phyloP scores from a whole-genome alignment of 1,139 yeast genomes.

The Yamadazyma dushanensis region DNA sequence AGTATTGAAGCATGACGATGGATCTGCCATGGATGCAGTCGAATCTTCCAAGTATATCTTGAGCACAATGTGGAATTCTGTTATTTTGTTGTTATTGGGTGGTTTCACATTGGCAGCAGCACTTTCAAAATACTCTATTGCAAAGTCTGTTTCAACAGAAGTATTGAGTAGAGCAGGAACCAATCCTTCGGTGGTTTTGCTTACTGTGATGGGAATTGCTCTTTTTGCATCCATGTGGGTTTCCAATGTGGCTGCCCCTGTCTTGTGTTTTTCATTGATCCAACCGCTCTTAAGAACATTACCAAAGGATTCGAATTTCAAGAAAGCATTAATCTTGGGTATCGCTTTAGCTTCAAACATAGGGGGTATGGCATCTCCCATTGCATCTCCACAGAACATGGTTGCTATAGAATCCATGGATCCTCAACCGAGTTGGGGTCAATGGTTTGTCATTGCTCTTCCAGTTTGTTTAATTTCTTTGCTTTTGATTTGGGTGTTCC shows the following conservation, averaged over 20 bases:
- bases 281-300: conserved; percentile 70
- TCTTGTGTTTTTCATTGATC: conserved; percentile 82
- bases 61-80: conserved; percentile 92
- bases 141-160: conserved; percentile 78
- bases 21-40: conserved; percentile 56
- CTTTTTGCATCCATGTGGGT: conserved; percentile 92
- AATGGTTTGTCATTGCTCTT: conserved; percentile 68
- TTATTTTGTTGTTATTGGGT: conserved; percentile 82
- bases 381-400: conserved; percentile 76
- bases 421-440: conserved; percentile 75
- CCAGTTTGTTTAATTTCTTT: conserved; percentile 62
- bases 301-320: conserved; percentile 61
- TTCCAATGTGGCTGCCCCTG: conserved; percentile 95
- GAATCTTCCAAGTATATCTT: conserved; percentile 77
- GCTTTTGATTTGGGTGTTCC: conserved; percentile 55
- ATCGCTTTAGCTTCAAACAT: conserved; percentile 71
- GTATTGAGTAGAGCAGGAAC: conserved; percentile 83
- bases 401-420: conserved; percentile 68
- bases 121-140: conserved; percentile 83
- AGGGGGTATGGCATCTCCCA: conserved; percentile 83
- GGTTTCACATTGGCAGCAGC: conserved; percentile 96
- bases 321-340: conserved; percentile 65
- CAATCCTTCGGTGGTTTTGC: conserved; percentile 71
- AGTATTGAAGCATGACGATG: conserved; percentile 60
- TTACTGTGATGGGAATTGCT: conserved; percentile 84